These are phyloP conservation scores for Puccinia horiana DNA, from an alignment of 1,284 basidiomycete species.

Conservation along the genomic window DNA sequence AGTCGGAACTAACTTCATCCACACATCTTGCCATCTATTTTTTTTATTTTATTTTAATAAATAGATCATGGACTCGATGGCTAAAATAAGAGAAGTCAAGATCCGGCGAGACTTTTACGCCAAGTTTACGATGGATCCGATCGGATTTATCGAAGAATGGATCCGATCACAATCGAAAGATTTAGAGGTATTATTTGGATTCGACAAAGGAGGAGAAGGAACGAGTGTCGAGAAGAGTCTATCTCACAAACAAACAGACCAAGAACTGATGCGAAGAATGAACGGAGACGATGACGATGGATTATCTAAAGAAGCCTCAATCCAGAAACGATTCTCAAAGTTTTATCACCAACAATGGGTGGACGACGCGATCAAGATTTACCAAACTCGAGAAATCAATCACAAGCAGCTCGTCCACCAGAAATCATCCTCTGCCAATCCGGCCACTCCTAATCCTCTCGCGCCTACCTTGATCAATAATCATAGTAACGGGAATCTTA, in stretches of 20 bases:
- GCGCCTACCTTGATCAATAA: background rate
- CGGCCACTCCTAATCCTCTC: background rate
- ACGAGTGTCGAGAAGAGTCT: background rate
- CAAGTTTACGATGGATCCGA: slow-evolving; percentile 35
- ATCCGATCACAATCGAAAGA: slow-evolving; percentile 28
- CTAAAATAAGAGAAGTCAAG: slow-evolving; percentile 39
- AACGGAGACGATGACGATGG: background rate
- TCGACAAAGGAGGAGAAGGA: slow-evolving; percentile 7
- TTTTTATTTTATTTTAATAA: background rate
- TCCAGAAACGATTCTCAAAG: slow-evolving; percentile 18
- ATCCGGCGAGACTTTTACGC: slow-evolving; percentile 43
- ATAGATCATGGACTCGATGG: slow-evolving; percentile 44
- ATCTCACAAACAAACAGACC: background rate
- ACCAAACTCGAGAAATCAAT: slow-evolving; percentile 31
- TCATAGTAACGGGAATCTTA: background rate
- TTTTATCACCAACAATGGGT: slow-evolving; percentile 40
- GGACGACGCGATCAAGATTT: slow-evolving; percentile 27
- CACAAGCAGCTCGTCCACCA: background rate
- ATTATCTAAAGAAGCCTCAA: background rate
- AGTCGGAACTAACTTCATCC: too few relatives aligned
- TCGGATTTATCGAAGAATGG: slow-evolving; percentile 41
- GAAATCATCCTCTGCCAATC: background rate
- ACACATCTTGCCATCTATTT: background rate
- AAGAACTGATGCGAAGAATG: background rate
- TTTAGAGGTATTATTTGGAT: slow-evolving; percentile 38